Conservation (phyloP, 306 rosid genomes). For the Castanea mollissima region DNA sequence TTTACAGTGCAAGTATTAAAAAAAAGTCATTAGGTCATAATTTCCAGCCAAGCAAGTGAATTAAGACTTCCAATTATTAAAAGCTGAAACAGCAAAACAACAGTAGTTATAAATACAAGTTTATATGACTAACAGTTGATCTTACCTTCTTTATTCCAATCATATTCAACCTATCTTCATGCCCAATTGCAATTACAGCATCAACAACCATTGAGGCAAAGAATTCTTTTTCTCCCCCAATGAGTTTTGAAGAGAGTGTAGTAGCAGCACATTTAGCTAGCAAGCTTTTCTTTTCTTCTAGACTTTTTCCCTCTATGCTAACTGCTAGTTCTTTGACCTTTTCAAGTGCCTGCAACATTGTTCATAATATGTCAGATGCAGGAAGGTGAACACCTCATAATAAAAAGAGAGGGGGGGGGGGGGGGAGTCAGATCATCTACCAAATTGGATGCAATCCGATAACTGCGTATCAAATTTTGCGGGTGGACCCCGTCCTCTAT, state of each 20-base stretch:
- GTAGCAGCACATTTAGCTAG: constrained; percentile 96
- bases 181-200: constrained; percentile 84
- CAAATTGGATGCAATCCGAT: constrained; percentile 72
- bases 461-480: constrained; percentile 86
- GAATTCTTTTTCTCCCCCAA: constrained; percentile 96
- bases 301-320: constrained; percentile 95
- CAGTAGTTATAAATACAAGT: not conserved
- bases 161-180: constrained; percentile 92
- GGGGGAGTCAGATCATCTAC: constrained; percentile 26
- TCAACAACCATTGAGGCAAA: constrained; percentile 97
- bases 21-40: not conserved
- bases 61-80: not conserved
- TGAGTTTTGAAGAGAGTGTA: constrained; percentile 96
- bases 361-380: not conserved
- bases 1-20: not conserved
- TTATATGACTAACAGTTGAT: not conserved
- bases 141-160: constrained; percentile 95
- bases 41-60: not conserved
- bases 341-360: constrained; percentile 65
- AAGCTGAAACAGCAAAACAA: constrained; percentile 8
- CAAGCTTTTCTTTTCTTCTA: constrained; percentile 83
- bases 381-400: not conserved
- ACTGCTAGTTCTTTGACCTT: constrained; percentile 77
- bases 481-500: constrained; percentile 96
- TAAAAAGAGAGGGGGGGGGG: not conserved